Percentiles rank a stretch among this genome's conserved stretches.
These are phyloP conservation scores for Nyctanthes arbortristis DNA, from an alignment of 257 asterid genomes.

Conservation along the genomic window DNA sequence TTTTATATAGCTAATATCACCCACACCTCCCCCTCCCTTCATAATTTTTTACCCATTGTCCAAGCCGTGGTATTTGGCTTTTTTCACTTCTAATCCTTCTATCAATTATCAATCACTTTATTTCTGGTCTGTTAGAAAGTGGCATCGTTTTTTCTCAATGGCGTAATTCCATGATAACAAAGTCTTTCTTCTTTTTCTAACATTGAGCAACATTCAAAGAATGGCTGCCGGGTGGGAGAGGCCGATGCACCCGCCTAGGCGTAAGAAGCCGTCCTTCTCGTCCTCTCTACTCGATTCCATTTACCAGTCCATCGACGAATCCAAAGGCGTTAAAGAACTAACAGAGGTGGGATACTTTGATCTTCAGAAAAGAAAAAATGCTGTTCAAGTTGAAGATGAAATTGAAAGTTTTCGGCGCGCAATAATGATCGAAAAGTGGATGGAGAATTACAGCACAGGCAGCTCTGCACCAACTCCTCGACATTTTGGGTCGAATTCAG, in stretches of 20 bases:
- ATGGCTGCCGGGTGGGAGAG: slow-evolving; percentile 44
- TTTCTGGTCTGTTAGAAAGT: neutral
- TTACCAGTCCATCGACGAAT: slow-evolving; percentile 72
- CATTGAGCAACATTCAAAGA: neutral
- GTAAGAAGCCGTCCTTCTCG: slow-evolving; percentile 72
- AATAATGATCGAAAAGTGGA: slow-evolving; percentile 78
- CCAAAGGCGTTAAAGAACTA: slow-evolving; percentile 20
- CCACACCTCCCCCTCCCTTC: no score
- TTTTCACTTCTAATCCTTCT: neutral
- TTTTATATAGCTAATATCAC: no score
- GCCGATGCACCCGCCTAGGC: slow-evolving; percentile 38
- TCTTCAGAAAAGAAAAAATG: slow-evolving; percentile 30
- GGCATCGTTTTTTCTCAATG: neutral
- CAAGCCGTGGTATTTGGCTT: slow-evolving; percentile 19
- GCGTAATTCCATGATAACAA: neutral
- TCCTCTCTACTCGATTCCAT: slow-evolving; percentile 82
- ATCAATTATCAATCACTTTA: neutral
- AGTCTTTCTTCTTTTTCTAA: neutral
- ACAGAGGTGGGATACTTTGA: neutral
- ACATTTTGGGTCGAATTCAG: slow-evolving; percentile 49
- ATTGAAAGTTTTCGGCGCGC: slow-evolving; percentile 70
- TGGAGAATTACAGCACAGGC: slow-evolving; percentile 40
- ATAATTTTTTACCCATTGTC: neutral
- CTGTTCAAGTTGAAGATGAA: slow-evolving; percentile 47
- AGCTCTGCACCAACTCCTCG: slow-evolving; percentile 27